Percentiles rank a stretch among this genome's conserved stretches.
phyloP scores from a whole-genome alignment of 345 rosid species.

The Diplotaxis tenuifolia region DNA sequence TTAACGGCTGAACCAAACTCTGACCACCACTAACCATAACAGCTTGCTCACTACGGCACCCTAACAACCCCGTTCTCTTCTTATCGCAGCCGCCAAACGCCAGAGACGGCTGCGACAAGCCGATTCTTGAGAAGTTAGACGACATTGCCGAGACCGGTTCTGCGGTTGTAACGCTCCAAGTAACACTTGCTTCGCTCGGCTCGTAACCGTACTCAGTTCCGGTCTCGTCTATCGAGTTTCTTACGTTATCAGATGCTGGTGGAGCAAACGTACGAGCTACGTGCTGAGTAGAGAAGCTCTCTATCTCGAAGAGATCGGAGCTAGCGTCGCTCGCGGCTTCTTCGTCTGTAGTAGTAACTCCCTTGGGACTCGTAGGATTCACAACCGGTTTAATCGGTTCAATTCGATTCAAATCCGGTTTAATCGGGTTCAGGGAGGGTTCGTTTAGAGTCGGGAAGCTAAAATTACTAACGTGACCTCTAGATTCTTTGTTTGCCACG shows the following conservation, averaged over 20 bases:
- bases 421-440: not conserved
- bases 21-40: conserved; percentile 38
- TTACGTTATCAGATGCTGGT: conserved; percentile 33
- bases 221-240: conserved; percentile 68
- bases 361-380: conserved; percentile 11
- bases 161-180: conserved; percentile 89
- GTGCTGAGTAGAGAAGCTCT: conserved; percentile 82
- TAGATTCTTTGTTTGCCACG: conserved; percentile 7
- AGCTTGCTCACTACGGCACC: conserved; percentile 79
- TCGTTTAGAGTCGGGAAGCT: conserved; percentile 26
- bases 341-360: conserved; percentile 37
- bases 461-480: conserved; percentile 8
- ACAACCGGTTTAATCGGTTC: conserved; percentile 24
- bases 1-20: conserved; percentile 18
- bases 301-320: conserved; percentile 93
- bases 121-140: conserved; percentile 50
- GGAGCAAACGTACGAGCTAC: conserved; percentile 23
- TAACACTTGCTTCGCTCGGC: conserved; percentile 87
- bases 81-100: conserved; percentile 22
- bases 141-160: conserved; percentile 46
- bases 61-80: conserved; percentile 45
- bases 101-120: conserved; percentile 28
- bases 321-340: conserved; percentile 84
- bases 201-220: conserved; percentile 59
- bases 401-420: not conserved